Percentiles rank a stretch among this genome's conserved stretches.
Evolutionary conservation across 768 basidiomycete genomes (phyloP).

Genomic region (Lactarius deliciosus): DNA sequence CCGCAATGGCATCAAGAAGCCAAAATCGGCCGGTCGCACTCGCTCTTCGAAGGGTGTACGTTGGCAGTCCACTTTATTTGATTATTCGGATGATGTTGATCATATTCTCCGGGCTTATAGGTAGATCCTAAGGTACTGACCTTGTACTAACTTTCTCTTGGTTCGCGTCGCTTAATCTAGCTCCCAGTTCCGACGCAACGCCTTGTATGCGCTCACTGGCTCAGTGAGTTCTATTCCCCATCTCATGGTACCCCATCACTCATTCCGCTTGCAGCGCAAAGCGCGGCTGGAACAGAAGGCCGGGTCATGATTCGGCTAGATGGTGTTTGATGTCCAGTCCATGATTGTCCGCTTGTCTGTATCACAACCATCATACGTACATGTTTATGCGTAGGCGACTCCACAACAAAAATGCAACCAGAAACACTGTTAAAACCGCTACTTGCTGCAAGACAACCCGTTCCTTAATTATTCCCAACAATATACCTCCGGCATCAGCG

Average conservation of each 20-base stretch:
- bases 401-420: conserved; percentile 31
- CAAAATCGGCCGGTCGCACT: conserved; percentile 60
- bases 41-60: conserved; percentile 90
- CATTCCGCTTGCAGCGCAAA: conserved; percentile 48
- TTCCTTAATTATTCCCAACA: background rate
- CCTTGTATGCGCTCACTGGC: conserved; percentile 67
- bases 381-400: conserved; percentile 26
- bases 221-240: conserved; percentile 52
- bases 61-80: conserved; percentile 55
- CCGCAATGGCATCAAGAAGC: conserved; percentile 94
- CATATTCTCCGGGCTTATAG: conserved; percentile 40
- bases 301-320: conserved; percentile 39
- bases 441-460: background rate
- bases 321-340: conserved; percentile 9
- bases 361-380: conserved; percentile 24
- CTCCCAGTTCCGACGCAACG: conserved; percentile 80
- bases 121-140: conserved; percentile 72
- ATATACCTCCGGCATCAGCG: background rate
- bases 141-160: conserved; percentile 14
- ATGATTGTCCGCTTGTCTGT: conserved; percentile 18
- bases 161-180: conserved; percentile 9
- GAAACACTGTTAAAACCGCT: conserved; percentile 24
- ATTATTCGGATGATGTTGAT: conserved; percentile 6
- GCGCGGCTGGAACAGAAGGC: conserved; percentile 63
- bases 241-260: conserved; percentile 2